Percentiles rank a stretch among this genome's conserved stretches.
phyloP scores from a whole-genome alignment of 176 grass and related monocot genomes.

The Bonia amplexicaulis region DNA sequence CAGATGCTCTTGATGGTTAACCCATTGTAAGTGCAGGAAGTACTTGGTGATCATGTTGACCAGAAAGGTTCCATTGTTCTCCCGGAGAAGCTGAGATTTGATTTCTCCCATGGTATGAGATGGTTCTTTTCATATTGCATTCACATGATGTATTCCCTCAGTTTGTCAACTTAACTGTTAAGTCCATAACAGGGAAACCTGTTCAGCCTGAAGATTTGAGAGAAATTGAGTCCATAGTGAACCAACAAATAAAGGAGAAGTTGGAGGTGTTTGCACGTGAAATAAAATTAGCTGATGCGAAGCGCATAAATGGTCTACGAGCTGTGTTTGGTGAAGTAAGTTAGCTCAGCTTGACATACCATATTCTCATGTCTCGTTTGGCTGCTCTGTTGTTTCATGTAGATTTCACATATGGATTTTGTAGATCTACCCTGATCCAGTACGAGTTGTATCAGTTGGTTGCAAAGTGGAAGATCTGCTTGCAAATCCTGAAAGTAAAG shows the following conservation, averaged over 20 bases:
- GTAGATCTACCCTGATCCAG: conserved; percentile 85
- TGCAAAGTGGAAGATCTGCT: conserved; percentile 75
- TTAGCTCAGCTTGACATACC: background rate
- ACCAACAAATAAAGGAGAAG: conserved; percentile 87
- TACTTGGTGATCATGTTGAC: conserved; percentile 97
- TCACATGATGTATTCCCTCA: background rate
- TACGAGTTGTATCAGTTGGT: conserved; percentile 89
- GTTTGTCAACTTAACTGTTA: background rate
- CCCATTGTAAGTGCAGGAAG: conserved; percentile 51
- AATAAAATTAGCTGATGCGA: conserved; percentile 63
- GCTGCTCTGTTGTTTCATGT: conserved; percentile 10
- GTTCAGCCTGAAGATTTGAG: conserved; percentile 82
- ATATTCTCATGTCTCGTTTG: background rate
- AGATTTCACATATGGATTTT: background rate
- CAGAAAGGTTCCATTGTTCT: conserved; percentile 99
- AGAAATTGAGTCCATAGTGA: conserved; percentile 94
- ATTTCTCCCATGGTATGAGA: conserved; percentile 94
- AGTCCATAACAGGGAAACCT: conserved; percentile 76
- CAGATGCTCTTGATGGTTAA: background rate
- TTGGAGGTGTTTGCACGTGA: conserved; percentile 71
- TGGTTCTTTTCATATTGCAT: conserved; percentile 5
- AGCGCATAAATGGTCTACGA: conserved; percentile 68
- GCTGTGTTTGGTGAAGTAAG: conserved; percentile 89
- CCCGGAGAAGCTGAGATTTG: conserved; percentile 92
- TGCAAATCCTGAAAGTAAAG: conserved; percentile 60